Evolutionary conservation across 2,329 filamentous ascomycete species (phyloP), one percentile per base, ranked within the genome.

Genomic region (Leptodontidium sp.): DNA sequence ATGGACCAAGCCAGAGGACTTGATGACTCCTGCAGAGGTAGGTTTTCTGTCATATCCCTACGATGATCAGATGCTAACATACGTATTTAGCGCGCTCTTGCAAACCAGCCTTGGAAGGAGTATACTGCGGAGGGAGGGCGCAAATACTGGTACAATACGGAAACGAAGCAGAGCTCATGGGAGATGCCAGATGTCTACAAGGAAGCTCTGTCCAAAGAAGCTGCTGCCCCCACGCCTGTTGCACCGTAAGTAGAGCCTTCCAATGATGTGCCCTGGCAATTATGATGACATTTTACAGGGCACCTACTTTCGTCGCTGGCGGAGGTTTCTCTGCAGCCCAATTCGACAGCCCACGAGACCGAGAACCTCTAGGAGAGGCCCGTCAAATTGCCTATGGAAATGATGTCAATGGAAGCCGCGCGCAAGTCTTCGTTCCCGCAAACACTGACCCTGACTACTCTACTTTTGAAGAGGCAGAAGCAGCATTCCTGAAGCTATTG

Each of bases 71-170:
- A 61, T 55, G 67, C 63, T 72, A 65, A 75, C 61, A 12, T 43
- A 61, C 70, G 7, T 45, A 43, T 68, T 55, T 40, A 94, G 93
- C 91, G 91, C 78, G 93, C 93, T 65, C 86, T 97, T 59, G 86
- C 91, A 62, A 90, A 91, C 75, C 92, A 96, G 75, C 92, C 93
- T 72, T 99, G 94, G 94, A 96, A 95, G 77, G 93, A 97, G 80
- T 96, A 97, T 78, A 93, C 91, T 32, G 90, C 93, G 26, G 90
- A 94, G 71, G 92, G 93, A 72, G 96, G 95, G 58, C 90, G 91
- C 76, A 93, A 95, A 78, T 99, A 99, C 82, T 99, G 94, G 92
- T 95, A 94, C 80, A 96, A 99, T 80, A 92, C 90, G 43, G 91
- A 97, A 80, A 94, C 93, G 55, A 94, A 95, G 81, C 88, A 94